These are phyloP conservation scores for Citrus maxima DNA, from an alignment of 345 rosid species.

Conservation along the genomic window DNA sequence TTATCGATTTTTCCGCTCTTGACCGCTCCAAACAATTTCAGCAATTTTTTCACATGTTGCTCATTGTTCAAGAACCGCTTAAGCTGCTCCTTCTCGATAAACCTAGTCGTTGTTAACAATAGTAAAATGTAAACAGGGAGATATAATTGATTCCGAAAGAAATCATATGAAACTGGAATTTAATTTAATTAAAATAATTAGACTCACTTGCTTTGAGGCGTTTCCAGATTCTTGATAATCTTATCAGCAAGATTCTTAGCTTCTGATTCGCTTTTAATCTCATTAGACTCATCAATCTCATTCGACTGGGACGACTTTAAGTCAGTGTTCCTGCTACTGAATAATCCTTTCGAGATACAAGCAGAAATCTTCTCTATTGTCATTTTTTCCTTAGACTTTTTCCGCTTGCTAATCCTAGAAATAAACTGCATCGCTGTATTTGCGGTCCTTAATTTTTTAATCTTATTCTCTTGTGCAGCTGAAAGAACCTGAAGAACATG, in stretches of 20 bases:
- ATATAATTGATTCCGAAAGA: not conserved
- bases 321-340: slow-evolving; percentile 33
- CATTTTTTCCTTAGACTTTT: slow-evolving; percentile 50
- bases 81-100: slow-evolving; percentile 63
- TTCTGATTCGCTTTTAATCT: slow-evolving; percentile 68
- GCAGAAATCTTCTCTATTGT: slow-evolving; percentile 52
- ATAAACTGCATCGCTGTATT: slow-evolving; percentile 41
- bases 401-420: slow-evolving; percentile 37
- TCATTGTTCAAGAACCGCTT: not conserved
- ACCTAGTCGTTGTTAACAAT: slow-evolving; percentile 34
- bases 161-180: not conserved
- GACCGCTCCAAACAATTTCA: slow-evolving; percentile 48
- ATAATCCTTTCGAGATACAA: slow-evolving; percentile 65
- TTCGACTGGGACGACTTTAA: slow-evolving; percentile 34
- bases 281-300: slow-evolving; percentile 32
- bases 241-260: slow-evolving; percentile 57
- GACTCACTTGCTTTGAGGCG: slow-evolving; percentile 42
- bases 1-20: slow-evolving; percentile 56
- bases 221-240: slow-evolving; percentile 58
- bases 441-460: slow-evolving; percentile 23
- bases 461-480: slow-evolving; percentile 46
- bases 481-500: slow-evolving; percentile 48
- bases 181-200: not conserved
- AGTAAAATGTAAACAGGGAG: not conserved
- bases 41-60: slow-evolving; percentile 32